A percentile compares a stretch with the other conserved stretches of the same genome.
These are phyloP conservation scores for barrel medic (Medicago truncatula) DNA, from an alignment of 306 rosid species.

Conservation along the genomic window MtrunA17r5.0-ANR NC_053046.1:10579501-10580000, in stretches of 20 bases:
- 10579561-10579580: too few species aligned
- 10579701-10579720: neutral
- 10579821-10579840: neutral
- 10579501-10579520: neutral
- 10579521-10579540: too few species aligned
- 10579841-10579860: neutral
- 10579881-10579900: neutral
- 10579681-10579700: neutral
- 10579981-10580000: too few species aligned
- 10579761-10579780: too few species aligned
- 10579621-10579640: neutral
- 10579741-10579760: neutral
- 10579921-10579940: neutral
- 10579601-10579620: neutral
- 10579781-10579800: neutral
- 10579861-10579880: neutral
- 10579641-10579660: neutral
- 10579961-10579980: neutral
- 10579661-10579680: neutral
- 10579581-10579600: too few species aligned
- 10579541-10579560: too few species aligned
- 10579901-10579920: neutral
- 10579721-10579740: neutral
- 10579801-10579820: neutral
- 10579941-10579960: neutral